Evolutionary conservation across 441 rosid genomes (phyloP), one percentile per base, ranked within the genome.

Genomic region (Erysimum cheiri): DNA sequence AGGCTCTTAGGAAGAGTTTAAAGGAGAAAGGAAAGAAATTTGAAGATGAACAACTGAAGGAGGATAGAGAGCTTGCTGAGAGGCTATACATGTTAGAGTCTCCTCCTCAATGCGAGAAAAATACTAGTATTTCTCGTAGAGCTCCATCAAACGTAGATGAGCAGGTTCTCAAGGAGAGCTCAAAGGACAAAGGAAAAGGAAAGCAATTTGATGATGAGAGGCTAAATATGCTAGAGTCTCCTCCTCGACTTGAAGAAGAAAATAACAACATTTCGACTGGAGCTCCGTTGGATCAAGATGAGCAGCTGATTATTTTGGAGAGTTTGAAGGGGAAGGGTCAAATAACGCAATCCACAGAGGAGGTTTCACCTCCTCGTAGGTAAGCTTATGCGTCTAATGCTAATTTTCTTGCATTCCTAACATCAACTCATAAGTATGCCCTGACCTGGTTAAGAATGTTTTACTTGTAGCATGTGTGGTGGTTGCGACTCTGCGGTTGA

Each of bases 401-500:
- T 44, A n/a, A 3, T 19, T 37, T 54, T 14, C 35, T 22, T 61
- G 31, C 14, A 0, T 60, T 39, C 40, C 40, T n/a, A 19, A 22
- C 2, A 2, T 11, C 29, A 49, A 12, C 46, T 60, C 11, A 22
- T 33, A 33, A 0, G 12, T 48, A 32, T 69, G 68, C 57, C 32
- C 67, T 72, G 46, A 73, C 41, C 47, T 60, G 40, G 37, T 78
- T 70, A 66, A 70, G 56, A 54, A 32, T 54, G 54, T 64, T 62
- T 40, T 43, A 40, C 35, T 56, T 64, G 72, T 70, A 92, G 98
- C 87, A 78, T 84, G 46, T 92, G 99, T 74, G 88, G 89, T 36
- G 96, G 98, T 71, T 94, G 99, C 87, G 74, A 82, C 44, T 60
- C 70, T 9, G 92, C 67, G 81, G 80, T 94, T 67, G 98, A 88